Conservation (phyloP, 306 rosid genomes). For the Ormosia semicastrata region DNA sequence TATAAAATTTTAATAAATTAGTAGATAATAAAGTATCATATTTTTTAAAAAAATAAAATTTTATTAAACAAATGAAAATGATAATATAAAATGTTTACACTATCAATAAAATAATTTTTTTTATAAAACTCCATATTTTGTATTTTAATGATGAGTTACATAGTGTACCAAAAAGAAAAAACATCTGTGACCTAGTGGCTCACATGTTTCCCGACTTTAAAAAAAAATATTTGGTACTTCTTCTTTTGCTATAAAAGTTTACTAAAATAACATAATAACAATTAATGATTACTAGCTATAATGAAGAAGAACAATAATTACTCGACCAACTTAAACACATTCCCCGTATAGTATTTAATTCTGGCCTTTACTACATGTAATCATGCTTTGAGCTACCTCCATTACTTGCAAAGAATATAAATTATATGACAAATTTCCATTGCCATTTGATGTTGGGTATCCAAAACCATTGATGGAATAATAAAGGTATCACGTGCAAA, state of each 20-base stretch:
- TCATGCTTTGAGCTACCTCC: constrained; percentile 28
- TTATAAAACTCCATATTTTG: neutral
- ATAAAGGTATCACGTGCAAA: neutral
- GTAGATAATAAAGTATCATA: too few relatives aligned
- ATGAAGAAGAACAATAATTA: constrained; percentile 16
- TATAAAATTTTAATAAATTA: too few relatives aligned
- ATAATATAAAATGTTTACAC: too few relatives aligned
- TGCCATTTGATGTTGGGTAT: neutral
- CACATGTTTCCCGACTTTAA: neutral
- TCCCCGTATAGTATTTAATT: neutral
- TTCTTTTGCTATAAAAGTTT: neutral
- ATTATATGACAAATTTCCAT: neutral
- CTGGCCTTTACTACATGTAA: neutral
- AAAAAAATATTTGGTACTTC: neutral
- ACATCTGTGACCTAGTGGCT: neutral
- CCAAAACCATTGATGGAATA: neutral
- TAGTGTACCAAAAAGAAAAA: neutral
- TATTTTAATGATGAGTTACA: neutral
- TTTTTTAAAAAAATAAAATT: too few relatives aligned
- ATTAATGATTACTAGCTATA: neutral
- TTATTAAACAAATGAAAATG: too few relatives aligned
- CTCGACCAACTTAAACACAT: constrained; percentile 4
- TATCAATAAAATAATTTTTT: too few relatives aligned
- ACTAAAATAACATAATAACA: neutral
- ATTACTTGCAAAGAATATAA: neutral